phyloP scores from a whole-genome alignment of 768 basidiomycete genomes.

The Russula ochroleuca region DNA sequence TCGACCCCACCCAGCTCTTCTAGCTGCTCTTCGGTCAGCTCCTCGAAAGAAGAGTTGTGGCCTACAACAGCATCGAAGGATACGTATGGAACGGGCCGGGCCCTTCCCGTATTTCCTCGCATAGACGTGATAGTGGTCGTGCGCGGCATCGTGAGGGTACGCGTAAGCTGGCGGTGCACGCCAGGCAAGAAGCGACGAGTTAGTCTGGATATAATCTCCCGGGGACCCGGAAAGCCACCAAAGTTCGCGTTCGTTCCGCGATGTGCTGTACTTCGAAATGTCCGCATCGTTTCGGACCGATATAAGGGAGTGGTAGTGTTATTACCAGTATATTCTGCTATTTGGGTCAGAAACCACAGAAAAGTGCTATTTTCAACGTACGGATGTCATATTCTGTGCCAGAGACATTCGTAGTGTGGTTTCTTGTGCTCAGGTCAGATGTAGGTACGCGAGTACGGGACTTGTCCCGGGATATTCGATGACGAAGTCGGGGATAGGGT shows the following conservation, averaged over 20 bases:
- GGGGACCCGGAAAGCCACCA: conserved; percentile 75
- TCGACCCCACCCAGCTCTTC: conserved; percentile 95
- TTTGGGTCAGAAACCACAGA: background rate
- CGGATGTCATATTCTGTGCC: conserved; percentile 13
- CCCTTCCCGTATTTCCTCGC: conserved; percentile 39
- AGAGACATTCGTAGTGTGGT: background rate
- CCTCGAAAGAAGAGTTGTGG: conserved; percentile 68
- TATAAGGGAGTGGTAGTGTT: conserved; percentile 21
- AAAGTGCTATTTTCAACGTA: conserved; percentile 17
- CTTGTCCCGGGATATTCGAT: conserved; percentile 29
- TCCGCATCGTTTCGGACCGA: conserved; percentile 27
- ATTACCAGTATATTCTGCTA: conserved; percentile 22
- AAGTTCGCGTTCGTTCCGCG: conserved; percentile 46
- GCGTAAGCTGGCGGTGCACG: conserved; percentile 51
- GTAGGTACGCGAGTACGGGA: conserved; percentile 2
- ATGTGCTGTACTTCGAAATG: conserved; percentile 22
- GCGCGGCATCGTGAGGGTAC: conserved; percentile 71
- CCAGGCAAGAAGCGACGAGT: conserved; percentile 61
- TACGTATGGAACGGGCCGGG: conserved; percentile 68
- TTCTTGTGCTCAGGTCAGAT: conserved; percentile 1
- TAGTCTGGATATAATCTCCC: conserved; percentile 46
- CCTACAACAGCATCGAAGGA: conserved; percentile 83
- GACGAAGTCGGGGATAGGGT: conserved; percentile 33
- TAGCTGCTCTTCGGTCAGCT: conserved; percentile 71
- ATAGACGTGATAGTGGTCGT: conserved; percentile 58